Evolutionary conservation across 306 rosid species (phyloP), one percentile per base, ranked within the genome.

Genomic region (Canavalia ensiformis): DNA sequence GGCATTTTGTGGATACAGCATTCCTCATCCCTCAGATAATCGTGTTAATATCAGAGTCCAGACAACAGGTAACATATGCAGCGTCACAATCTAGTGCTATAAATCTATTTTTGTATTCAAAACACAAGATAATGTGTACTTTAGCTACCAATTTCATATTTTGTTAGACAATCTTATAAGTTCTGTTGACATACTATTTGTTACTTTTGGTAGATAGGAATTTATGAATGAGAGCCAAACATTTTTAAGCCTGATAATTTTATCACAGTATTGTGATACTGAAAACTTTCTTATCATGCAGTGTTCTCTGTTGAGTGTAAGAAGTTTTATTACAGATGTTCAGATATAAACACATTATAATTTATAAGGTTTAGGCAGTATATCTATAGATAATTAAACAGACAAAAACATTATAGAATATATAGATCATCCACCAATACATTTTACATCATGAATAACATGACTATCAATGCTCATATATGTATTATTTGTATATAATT

Each of bases 1-100:
- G 67, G 57, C 88, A 72, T 94, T 91, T 72, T 79, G 87, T 60
- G 98, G 97, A 12, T 90, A 92, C 83, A 94, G 90, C 95, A 94
- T 91, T 81, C 97, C 98, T 73, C 97, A 94, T 88, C 98, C 94
- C 55, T 94, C 94, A 34, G 97, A 94, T 6, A 92, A 90, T 71
- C 89, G 84, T 45, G 98, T 92, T 79, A 94, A 94, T 74, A 82
- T 91, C 62, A 88, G 97, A 84, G 88, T 92, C 72, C 95, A 92
- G 74, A 90, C 97, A 50, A 94, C 94, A 52, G 94, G 98, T 90
- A 85, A 83, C 8, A 37, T 57, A 37, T 57, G 47, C 31, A n/a
- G n/a, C 45, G 46, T 75, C 46, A 44, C 4, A 73, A 63, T 65
- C 29, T 56, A 71, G 35, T 77, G 44, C 67, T 34, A 12, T 28